These are phyloP conservation scores for Talaromyces wortmannii DNA, from an alignment of 495 filamentous ascomycete genomes.

Conservation along the genomic window DNA sequence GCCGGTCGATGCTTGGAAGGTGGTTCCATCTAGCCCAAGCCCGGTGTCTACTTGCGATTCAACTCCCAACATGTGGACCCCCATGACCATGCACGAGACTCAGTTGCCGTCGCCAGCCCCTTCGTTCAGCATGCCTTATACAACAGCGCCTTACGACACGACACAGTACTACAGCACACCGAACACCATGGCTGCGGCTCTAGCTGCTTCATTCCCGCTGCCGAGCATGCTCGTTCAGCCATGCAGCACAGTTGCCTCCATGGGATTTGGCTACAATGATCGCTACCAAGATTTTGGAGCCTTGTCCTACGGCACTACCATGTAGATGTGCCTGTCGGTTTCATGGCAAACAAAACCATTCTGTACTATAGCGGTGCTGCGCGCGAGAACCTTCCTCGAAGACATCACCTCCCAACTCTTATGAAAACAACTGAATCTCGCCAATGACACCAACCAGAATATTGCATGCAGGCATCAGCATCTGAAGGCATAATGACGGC, in stretches of 20 bases:
- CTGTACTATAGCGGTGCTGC: neutral
- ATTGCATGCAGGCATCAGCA: slow-evolving; percentile 25
- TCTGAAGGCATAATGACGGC: slow-evolving; percentile 45
- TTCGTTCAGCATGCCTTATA: slow-evolving; percentile 73
- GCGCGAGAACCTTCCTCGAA: slow-evolving; percentile 6
- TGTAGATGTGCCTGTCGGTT: slow-evolving; percentile 24
- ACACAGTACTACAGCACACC: slow-evolving; percentile 61
- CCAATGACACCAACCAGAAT: slow-evolving; percentile 16
- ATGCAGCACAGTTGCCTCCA: slow-evolving; percentile 63
- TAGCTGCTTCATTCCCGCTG: slow-evolving; percentile 67
- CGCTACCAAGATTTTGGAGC: slow-evolving; percentile 46
- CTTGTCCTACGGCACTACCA: slow-evolving; percentile 48
- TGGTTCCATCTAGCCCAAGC: slow-evolving; percentile 80
- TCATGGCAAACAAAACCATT: neutral
- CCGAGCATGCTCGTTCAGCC: slow-evolving; percentile 84
- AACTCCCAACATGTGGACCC: slow-evolving; percentile 71
- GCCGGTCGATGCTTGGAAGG: slow-evolving; percentile 87
- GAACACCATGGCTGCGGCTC: slow-evolving; percentile 44
- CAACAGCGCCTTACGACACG: slow-evolving; percentile 62
- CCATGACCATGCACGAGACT: slow-evolving; percentile 51
- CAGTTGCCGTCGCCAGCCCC: slow-evolving; percentile 69
- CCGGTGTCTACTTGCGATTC: slow-evolving; percentile 66
- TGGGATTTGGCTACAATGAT: slow-evolving; percentile 52
- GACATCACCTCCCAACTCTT: neutral
- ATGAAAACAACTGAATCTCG: slow-evolving; percentile 12